These are phyloP conservation scores for Coix lacrymajobi DNA, from an alignment of 176 grass and related monocot species.

Conservation along the genomic window DNA sequence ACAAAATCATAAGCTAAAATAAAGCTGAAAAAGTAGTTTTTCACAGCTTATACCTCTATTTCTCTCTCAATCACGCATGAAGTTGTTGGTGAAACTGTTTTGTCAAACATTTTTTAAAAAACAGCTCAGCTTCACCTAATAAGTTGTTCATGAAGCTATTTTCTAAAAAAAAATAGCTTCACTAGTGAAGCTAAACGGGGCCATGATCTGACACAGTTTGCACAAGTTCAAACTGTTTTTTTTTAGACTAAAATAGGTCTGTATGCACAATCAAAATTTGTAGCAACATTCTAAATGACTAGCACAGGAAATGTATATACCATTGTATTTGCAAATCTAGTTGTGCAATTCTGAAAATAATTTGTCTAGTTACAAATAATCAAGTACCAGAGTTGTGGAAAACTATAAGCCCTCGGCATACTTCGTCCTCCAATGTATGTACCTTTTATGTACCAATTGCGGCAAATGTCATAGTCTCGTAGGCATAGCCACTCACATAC, in stretches of 20 bases:
- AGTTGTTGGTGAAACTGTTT: too few relatives aligned
- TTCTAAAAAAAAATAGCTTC: too few relatives aligned
- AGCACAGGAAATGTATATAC: background rate
- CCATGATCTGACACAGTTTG: background rate
- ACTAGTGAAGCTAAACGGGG: too few relatives aligned
- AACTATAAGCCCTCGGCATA: background rate
- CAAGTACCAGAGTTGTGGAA: background rate
- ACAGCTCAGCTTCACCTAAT: too few relatives aligned
- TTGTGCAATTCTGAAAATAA: background rate
- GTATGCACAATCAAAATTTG: background rate
- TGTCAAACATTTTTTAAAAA: too few relatives aligned
- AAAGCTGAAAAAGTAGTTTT: too few relatives aligned
- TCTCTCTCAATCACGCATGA: too few relatives aligned
- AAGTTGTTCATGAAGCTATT: too few relatives aligned
- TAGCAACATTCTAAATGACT: background rate
- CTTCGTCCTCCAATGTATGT: background rate
- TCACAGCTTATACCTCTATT: too few relatives aligned
- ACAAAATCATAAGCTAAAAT: too few relatives aligned
- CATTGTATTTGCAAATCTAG: background rate
- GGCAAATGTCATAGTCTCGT: background rate
- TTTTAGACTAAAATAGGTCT: background rate
- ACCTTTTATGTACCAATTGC: constrained; percentile 11
- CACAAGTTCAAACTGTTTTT: background rate
- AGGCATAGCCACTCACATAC: background rate
- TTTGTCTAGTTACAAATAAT: background rate